Conservation (phyloP, 2,329 filamentous ascomycete species). For the Byssothecium circinans region DNA sequence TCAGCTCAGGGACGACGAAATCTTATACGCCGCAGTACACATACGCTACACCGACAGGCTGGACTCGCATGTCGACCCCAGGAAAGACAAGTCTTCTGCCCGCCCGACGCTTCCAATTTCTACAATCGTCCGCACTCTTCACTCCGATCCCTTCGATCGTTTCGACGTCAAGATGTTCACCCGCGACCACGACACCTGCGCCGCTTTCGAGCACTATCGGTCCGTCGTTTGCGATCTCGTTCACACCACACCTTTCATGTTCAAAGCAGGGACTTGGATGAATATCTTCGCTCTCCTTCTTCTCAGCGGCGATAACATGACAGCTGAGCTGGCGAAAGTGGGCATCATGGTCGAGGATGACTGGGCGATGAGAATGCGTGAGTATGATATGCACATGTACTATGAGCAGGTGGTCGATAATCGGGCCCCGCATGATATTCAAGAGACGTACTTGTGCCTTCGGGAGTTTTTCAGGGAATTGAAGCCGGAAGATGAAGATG, state of each 20-base stretch:
- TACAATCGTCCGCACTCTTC: background rate
- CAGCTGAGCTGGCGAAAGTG: background rate
- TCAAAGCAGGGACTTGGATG: slow-evolving; percentile 10
- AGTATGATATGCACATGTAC: slow-evolving; percentile 13
- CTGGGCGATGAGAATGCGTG: slow-evolving; percentile 4
- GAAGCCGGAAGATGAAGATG: background rate
- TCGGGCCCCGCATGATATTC: slow-evolving; percentile 10
- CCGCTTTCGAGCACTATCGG: slow-evolving; percentile 1
- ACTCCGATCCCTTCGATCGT: background rate
- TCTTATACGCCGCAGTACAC: slow-evolving; percentile 1
- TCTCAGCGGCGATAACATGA: slow-evolving; percentile 2
- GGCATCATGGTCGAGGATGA: slow-evolving; percentile 9
- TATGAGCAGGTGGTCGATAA: slow-evolving; percentile 11
- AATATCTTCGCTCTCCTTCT: slow-evolving; percentile 9
- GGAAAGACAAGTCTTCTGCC: background rate
- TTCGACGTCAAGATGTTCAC: slow-evolving; percentile 6
- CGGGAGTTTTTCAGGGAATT: slow-evolving; percentile 11
- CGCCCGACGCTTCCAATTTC: background rate
- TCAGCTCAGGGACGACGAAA: background rate
- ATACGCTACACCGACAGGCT: slow-evolving; percentile 6
- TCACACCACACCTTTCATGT: slow-evolving; percentile 7
- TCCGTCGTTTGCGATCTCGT: background rate
- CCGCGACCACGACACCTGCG: background rate
- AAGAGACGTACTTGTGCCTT: slow-evolving; percentile 10
- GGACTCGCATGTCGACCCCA: slow-evolving; percentile 1